phyloP scores from a whole-genome alignment of 1,139 yeast species.

The Suhomyces guaymorum region DNA sequence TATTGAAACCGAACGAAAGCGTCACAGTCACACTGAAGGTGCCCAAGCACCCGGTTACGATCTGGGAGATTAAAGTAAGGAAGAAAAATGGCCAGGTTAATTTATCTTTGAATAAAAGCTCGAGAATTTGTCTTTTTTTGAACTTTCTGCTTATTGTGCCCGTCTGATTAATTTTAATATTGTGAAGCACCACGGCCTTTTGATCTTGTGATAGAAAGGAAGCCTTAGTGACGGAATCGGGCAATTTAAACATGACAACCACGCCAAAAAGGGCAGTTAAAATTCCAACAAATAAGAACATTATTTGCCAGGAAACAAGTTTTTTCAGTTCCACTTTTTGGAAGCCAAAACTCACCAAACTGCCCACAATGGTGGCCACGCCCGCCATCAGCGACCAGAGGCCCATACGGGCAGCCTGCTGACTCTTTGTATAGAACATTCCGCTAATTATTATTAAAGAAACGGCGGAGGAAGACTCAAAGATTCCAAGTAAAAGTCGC shows the following conservation, averaged over 20 bases:
- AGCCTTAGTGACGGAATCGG: constrained; percentile 47
- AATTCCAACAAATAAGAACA: constrained; percentile 40
- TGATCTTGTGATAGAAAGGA: constrained; percentile 42
- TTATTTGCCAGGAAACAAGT: constrained; percentile 41
- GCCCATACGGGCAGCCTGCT: constrained; percentile 19
- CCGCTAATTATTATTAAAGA: constrained; percentile 23
- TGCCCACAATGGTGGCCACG: constrained; percentile 41
- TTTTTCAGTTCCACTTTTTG: constrained; percentile 34
- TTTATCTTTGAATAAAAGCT: constrained; percentile 33
- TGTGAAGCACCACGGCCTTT: constrained; percentile 22
- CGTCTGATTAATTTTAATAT: constrained; percentile 20
- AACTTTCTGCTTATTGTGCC: constrained; percentile 34
- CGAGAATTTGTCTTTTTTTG: constrained; percentile 30
- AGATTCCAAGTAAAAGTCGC: constrained; percentile 35
- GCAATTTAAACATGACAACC: constrained; percentile 25
- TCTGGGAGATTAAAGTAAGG: constrained; percentile 37
- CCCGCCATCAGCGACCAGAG: constrained; percentile 39
- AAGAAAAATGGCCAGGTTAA: constrained; percentile 41
- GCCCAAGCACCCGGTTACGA: constrained; percentile 44
- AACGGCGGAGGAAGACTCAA: constrained; percentile 23
- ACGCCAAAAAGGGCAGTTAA: constrained; percentile 36
- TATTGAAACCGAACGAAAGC: constrained; percentile 36
- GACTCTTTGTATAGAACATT: constrained; percentile 44
- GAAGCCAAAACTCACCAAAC: constrained; percentile 42
- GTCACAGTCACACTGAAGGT: constrained; percentile 44